A percentile compares a stretch with the other conserved stretches of the same genome.
phyloP scores from a whole-genome alignment of 2,329 filamentous ascomycete genomes.

The Aspergillus sp. region DNA sequence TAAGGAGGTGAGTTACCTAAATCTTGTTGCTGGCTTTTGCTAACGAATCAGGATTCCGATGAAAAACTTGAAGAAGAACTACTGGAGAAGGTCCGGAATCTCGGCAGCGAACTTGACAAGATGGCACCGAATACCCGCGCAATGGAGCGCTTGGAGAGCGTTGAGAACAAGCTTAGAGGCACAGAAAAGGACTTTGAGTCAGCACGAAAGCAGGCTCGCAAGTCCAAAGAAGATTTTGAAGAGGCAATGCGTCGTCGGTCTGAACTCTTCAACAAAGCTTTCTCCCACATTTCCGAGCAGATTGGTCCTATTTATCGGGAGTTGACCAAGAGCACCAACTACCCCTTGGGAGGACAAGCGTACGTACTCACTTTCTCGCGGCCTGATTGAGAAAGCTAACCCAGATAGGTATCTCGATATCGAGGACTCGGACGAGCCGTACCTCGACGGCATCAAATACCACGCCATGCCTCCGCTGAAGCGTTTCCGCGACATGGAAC shows the following conservation, averaged over 20 bases:
- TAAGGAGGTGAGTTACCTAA: slow-evolving; percentile 64
- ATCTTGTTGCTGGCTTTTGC: slow-evolving; percentile 7
- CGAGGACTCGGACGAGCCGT: slow-evolving; percentile 95
- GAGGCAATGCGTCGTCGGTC: slow-evolving; percentile 79
- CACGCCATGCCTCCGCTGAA: slow-evolving; percentile 98
- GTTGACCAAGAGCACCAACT: slow-evolving; percentile 85
- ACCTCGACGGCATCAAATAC: slow-evolving; percentile 94
- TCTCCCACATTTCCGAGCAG: slow-evolving; percentile 91
- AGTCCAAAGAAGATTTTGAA: slow-evolving; percentile 81
- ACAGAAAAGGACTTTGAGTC: slow-evolving; percentile 90
- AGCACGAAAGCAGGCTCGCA: slow-evolving; percentile 73
- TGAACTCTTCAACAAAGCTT: slow-evolving; percentile 93
- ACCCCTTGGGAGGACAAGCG: slow-evolving; percentile 84
- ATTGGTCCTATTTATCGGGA: slow-evolving; percentile 95
- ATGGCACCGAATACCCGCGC: slow-evolving; percentile 97
- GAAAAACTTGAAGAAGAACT: slow-evolving; percentile 74
- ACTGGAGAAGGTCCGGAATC: slow-evolving; percentile 73
- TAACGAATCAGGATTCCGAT: slow-evolving; percentile 62
- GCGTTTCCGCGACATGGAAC: slow-evolving; percentile 98
- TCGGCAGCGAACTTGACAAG: slow-evolving; percentile 84
- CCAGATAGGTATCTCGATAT: slow-evolving; percentile 75
- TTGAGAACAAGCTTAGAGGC: slow-evolving; percentile 78
- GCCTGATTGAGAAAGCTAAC: neutral
- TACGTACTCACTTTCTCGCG: slow-evolving; percentile 33
- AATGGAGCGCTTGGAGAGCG: slow-evolving; percentile 84